A percentile compares a stretch with the other conserved stretches of the same genome.
Evolutionary conservation across 148 eudicot genomes (phyloP).

Genomic region (Vaccinium vitisidaea): DNA sequence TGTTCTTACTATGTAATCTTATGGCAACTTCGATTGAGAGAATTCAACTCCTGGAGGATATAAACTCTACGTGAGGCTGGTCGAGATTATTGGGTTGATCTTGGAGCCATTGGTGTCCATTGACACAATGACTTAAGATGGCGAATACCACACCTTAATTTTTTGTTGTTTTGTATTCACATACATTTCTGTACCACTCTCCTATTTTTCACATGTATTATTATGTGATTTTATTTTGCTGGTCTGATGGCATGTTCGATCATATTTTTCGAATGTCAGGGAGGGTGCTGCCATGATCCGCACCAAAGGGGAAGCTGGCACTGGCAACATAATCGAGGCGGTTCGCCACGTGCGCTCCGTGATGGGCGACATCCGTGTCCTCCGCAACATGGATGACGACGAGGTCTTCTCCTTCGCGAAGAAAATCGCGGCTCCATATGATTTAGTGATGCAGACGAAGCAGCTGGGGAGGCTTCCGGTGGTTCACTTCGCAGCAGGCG

Average conservation of each 20-base stretch:
- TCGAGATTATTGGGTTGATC: background rate
- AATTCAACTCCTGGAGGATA: background rate
- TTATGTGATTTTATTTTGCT: background rate
- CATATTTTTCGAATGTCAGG: constrained; percentile 17
- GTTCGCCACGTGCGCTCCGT: constrained; percentile 80
- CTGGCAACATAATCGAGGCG: constrained; percentile 75
- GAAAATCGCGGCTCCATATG: constrained; percentile 69
- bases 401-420: constrained; percentile 79
- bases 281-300: constrained; percentile 97
- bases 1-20: background rate
- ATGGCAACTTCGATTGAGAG: background rate
- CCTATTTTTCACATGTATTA: background rate
- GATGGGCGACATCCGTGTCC: constrained; percentile 63
- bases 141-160: background rate
- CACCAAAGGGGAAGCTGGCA: constrained; percentile 94
- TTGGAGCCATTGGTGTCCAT: constrained; percentile 3
- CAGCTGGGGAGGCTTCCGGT: constrained; percentile 89
- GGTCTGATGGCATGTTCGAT: background rate
- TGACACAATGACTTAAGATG: background rate
- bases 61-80: background rate
- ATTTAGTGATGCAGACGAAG: constrained; percentile 80
- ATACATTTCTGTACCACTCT: background rate
- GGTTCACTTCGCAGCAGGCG: constrained; percentile 91
- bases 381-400: constrained; percentile 85
- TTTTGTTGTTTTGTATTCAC: background rate